Evolutionary conservation across 257 asterid species (phyloP).

Genomic region (Solanum chilense): DNA sequence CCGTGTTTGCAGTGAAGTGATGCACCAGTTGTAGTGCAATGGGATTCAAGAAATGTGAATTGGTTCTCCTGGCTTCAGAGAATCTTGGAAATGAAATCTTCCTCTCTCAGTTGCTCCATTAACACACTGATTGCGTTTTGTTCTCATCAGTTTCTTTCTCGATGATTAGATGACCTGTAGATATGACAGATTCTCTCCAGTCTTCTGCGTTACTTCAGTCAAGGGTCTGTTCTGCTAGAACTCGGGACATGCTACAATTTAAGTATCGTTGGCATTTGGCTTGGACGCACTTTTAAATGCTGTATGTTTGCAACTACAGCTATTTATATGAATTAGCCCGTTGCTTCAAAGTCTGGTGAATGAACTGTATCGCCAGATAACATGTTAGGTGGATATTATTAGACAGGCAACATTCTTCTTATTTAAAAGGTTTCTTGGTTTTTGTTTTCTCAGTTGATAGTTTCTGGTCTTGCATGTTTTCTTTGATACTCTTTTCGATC

Average conservation of each 20-base stretch:
- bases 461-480: neutral
- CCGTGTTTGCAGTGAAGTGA: neutral
- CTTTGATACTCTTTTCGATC: neutral
- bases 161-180: neutral
- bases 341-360: neutral
- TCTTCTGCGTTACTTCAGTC: neutral
- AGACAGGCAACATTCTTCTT: neutral
- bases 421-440: neutral
- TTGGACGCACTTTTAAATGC: neutral
- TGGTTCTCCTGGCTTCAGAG: neutral
- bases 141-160: neutral
- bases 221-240: neutral
- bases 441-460: neutral
- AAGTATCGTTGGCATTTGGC: neutral
- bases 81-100: neutral
- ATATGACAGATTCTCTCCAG: neutral
- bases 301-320: neutral
- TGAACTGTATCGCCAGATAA: neutral
- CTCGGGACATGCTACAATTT: neutral
- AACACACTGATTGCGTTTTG: neutral
- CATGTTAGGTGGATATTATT: neutral
- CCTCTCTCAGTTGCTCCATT: neutral
- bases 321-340: neutral
- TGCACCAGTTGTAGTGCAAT: neutral
- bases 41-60: neutral